Percentiles rank a stretch among this genome's conserved stretches.
Conservation (phyloP, 2,329 filamentous ascomycete genomes). For the Xylaria sp. region DNA sequence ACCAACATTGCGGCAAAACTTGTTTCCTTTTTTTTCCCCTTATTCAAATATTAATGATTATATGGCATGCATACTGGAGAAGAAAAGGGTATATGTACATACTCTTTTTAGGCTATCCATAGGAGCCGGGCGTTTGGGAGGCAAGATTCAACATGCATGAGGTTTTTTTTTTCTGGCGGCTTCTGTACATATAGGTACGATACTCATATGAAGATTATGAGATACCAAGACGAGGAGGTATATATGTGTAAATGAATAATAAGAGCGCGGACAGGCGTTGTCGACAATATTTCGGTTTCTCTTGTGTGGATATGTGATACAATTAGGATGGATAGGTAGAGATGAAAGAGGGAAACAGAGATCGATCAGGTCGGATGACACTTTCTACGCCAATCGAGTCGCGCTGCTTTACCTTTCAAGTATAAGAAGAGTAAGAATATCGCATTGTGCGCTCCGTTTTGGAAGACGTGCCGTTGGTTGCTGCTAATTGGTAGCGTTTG, state of each 20-base stretch:
- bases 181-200: constrained; percentile 3
- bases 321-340: too few species aligned
- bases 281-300: not conserved
- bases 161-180: not conserved
- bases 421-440: too few species aligned
- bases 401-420: too few species aligned
- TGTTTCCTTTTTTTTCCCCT: not conserved
- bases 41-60: constrained; percentile 19
- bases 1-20: not conserved
- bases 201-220: not conserved
- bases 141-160: not conserved
- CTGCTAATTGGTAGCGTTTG: too few species aligned
- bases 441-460: too few species aligned
- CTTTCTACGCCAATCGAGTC: too few species aligned
- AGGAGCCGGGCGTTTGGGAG: constrained; percentile 26
- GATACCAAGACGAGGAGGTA: not conserved
- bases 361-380: too few species aligned
- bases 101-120: constrained; percentile 17
- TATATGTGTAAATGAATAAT: constrained; percentile 16
- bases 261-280: not conserved
- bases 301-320: not conserved
- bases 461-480: too few species aligned
- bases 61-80: constrained; percentile 26
- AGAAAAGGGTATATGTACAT: not conserved
- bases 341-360: too few species aligned